phyloP scores from a whole-genome alignment of 495 filamentous ascomycete genomes.

The Immersiella caudata region DNA sequence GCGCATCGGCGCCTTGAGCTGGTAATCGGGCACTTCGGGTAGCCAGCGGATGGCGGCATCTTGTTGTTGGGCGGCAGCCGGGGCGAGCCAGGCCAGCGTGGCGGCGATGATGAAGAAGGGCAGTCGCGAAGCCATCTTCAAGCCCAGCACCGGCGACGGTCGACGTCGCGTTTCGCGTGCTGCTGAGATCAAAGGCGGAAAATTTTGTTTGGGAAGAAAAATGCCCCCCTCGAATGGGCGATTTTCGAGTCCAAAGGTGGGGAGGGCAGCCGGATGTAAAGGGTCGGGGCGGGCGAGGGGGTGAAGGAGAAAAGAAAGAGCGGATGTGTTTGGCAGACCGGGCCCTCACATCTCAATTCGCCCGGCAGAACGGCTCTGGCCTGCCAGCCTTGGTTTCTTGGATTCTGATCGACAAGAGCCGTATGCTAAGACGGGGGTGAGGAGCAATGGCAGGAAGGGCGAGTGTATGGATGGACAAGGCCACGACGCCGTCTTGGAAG shows the following conservation, averaged over 20 bases:
- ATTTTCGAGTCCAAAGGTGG: constrained; percentile 21
- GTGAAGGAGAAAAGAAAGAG: constrained; percentile 19
- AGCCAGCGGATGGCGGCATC: constrained; percentile 35
- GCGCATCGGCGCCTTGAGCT: constrained; percentile 39
- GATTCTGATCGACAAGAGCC: constrained; percentile 37
- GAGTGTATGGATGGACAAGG: constrained; percentile 6
- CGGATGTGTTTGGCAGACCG: constrained; percentile 30
- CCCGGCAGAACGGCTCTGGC: constrained; percentile 26
- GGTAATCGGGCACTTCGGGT: constrained; percentile 35
- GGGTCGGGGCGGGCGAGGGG: constrained; percentile 20
- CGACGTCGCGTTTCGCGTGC: constrained; percentile 42
- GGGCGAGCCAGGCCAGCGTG: constrained; percentile 29
- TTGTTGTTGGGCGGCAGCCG: constrained; percentile 28
- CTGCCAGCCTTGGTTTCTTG: constrained; percentile 27
- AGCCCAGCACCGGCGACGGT: constrained; percentile 43
- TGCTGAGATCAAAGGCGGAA: constrained; percentile 21
- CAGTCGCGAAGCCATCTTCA: constrained; percentile 36
- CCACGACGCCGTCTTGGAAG: constrained; percentile 9
- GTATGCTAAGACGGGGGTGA: constrained; percentile 34
- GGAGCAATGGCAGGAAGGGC: constrained; percentile 23
- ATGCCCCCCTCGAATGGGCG: constrained; percentile 19
- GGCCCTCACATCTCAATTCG: constrained; percentile 33
- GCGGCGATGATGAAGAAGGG: constrained; percentile 30
- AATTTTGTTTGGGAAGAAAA: constrained; percentile 30
- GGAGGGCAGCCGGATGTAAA: constrained; percentile 25